A percentile compares a stretch with the other conserved stretches of the same genome.
phyloP scores from a whole-genome alignment of 2,329 filamentous ascomycete genomes.

The Purpureocillium takamizusanense region DNA sequence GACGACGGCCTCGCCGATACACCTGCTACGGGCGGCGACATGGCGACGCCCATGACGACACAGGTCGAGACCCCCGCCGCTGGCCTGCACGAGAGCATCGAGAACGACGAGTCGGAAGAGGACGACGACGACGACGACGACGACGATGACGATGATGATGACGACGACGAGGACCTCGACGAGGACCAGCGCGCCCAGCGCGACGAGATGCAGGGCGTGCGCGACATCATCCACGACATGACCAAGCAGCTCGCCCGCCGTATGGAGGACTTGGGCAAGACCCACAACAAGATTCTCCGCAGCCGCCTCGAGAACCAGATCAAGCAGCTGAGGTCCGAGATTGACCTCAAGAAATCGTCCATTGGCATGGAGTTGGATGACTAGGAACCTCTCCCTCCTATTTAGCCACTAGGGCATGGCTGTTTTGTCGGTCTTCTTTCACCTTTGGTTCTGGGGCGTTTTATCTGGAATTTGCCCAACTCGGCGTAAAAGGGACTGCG shows the following conservation, averaged over 20 bases:
- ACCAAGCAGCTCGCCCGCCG: slow-evolving; percentile 39
- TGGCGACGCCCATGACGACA: slow-evolving; percentile 35
- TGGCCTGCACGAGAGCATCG: slow-evolving; percentile 32
- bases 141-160: slow-evolving; percentile 29
- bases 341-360: slow-evolving; percentile 34
- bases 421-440: no score
- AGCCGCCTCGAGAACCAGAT: slow-evolving; percentile 41
- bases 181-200: slow-evolving; percentile 41
- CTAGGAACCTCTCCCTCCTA: slow-evolving; percentile 8
- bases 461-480: neutral
- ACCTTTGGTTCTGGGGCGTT: neutral
- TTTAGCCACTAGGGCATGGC: no score
- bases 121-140: slow-evolving; percentile 36
- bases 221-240: slow-evolving; percentile 44
- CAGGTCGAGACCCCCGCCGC: slow-evolving; percentile 35
- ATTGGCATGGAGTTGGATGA: slow-evolving; percentile 31
- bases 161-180: slow-evolving; percentile 44
- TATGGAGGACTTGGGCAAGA: slow-evolving; percentile 33
- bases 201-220: slow-evolving; percentile 44
- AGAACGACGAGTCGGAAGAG: slow-evolving; percentile 30
- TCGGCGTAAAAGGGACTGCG: no score
- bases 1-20: slow-evolving; percentile 30
- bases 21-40: slow-evolving; percentile 31
- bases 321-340: slow-evolving; percentile 34
- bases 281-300: slow-evolving; percentile 37